phyloP scores from a whole-genome alignment of 345 rosid species.

The Citrus trifoliata region DNA sequence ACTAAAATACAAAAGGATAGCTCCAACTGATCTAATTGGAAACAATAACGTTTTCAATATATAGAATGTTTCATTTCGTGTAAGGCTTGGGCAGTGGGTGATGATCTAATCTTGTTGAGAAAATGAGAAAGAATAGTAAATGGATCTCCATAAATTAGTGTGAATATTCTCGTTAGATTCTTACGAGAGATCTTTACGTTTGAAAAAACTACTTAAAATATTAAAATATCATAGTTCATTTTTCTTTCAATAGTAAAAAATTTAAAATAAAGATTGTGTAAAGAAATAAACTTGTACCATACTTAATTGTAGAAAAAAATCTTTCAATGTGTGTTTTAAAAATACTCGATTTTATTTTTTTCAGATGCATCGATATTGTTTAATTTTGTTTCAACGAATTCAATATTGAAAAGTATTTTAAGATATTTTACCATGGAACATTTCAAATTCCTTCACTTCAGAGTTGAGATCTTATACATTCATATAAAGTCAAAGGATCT shows the following conservation, averaged over 20 bases:
- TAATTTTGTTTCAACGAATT: no score
- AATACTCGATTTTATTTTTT: no score
- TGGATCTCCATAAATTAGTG: background rate
- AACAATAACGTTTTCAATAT: background rate
- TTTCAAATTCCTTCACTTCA: no score
- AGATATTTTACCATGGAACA: no score
- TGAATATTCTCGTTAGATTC: background rate
- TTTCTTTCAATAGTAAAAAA: no score
- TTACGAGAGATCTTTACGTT: no score
- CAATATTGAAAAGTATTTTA: no score
- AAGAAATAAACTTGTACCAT: no score
- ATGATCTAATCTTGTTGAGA: background rate
- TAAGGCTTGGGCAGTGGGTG: slow-evolving; percentile 3
- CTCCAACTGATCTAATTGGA: background rate
- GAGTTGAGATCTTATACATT: background rate
- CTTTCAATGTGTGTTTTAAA: background rate
- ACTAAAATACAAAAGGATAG: background rate
- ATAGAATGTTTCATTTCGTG: slow-evolving; percentile 8
- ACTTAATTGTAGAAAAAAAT: no score
- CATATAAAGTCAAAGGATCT: background rate
- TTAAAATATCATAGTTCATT: background rate
- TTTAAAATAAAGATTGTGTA: no score
- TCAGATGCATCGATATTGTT: fast-evolving
- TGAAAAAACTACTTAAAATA: background rate
- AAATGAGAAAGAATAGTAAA: background rate